phyloP scores from a whole-genome alignment of 1,139 yeast species.

The Diutina catenulata region DNA sequence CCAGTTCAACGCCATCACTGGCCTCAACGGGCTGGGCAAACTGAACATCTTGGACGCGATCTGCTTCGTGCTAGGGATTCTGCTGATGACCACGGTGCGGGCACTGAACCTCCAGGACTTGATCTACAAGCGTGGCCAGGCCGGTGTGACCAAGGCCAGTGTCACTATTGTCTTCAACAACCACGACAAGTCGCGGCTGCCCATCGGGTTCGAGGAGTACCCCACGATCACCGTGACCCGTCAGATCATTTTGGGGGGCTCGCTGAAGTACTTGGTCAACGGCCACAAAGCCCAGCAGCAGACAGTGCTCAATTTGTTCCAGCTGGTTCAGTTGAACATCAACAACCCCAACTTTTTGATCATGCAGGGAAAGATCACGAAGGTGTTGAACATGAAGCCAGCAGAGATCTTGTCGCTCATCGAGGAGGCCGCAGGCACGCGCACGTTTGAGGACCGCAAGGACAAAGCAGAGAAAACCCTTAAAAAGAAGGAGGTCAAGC shows the following conservation, averaged over 20 bases:
- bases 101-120: constrained; percentile 90
- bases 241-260: constrained; percentile 84
- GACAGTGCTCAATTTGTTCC: constrained; percentile 81
- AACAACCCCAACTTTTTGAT: constrained; percentile 94
- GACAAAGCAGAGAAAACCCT: constrained; percentile 88
- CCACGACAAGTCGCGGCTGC: constrained; percentile 60
- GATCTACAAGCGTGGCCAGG: constrained; percentile 94
- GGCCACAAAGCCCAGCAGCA: constrained; percentile 97
- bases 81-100: constrained; percentile 87
- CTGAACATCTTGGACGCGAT: constrained; percentile 93
- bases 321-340: constrained; percentile 88
- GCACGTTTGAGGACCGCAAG: constrained; percentile 88
- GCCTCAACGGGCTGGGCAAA: constrained; percentile 94
- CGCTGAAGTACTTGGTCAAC: constrained; percentile 83
- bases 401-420: constrained; percentile 78
- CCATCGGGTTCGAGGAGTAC: constrained; percentile 77
- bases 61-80: constrained; percentile 95
- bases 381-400: constrained; percentile 94
- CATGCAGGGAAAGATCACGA: constrained; percentile 98
- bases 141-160: constrained; percentile 94
- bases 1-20: constrained; percentile 95
- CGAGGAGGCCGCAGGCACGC: constrained; percentile 97
- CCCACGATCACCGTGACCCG: constrained; percentile 84
- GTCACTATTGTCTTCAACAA: constrained; percentile 94
- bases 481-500: constrained; percentile 79